Base-by-base conservation (phyloP, 1,139 yeast genomes). In the Waltiozyma sp. region DNA sequence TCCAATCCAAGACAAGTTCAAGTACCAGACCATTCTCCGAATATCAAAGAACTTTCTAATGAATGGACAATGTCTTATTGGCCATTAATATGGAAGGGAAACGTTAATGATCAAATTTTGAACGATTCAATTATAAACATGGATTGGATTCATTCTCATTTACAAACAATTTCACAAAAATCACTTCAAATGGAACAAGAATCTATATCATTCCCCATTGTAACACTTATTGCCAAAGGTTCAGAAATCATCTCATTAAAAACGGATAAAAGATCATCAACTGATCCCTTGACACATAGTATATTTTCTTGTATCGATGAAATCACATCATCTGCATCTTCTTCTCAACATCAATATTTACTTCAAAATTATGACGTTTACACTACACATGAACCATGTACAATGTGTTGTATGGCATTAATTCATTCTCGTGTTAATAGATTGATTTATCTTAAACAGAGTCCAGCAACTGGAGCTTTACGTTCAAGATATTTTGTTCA, bases 401-500 rank as follows among this genome's bases (percentile, higher is more conserved):
- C 86, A 0, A 93, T 91, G 97, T 93, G 99, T 57, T 66, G 85
- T 9, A 93, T 93, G 99, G 98, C 97, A 0, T 67, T 93, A 34
- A 81, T 89, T 11, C 98, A 93, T 60, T 89, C 97, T 1, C 69
- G 99, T 40, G 72, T 93, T 1, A 72, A 77, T 14, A 67, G 88
- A 44, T 64, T 91, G 36, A 67, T 85, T 1, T 91, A 80, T 58
- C 51, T 85, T 21, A 63, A 68, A 40, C 61, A 70, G 8, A 68
- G 71, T 48, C 51, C 58, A 0, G 45, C 47, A 15, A 75, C 83
- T 0, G 88, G 88, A 2, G 75, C 74, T 1, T 65, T 80, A 34
- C 71, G 68, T 34, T 70, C 72, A 1, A 70, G 70, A 1, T 84
- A 81, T 53, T 79, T 82, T 49, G 70, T 91, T 42, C 96, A 94